A percentile compares a stretch with the other conserved stretches of the same genome.
Conservation (phyloP, 2,329 filamentous ascomycete species). For the Colletotrichum sp. region DNA sequence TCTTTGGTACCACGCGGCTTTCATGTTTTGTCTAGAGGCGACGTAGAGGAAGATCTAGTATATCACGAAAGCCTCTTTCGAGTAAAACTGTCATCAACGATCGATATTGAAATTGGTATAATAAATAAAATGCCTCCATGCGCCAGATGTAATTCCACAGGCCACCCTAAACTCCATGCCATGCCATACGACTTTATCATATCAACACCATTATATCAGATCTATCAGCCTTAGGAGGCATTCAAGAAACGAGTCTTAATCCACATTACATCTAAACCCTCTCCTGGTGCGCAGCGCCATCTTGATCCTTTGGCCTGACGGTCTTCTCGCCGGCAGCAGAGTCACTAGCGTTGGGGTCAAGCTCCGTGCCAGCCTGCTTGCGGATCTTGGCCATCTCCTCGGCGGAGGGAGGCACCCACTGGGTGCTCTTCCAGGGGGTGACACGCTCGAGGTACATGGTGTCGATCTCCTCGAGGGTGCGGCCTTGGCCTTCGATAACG, state of each 20-base stretch:
- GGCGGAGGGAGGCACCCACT: constrained; percentile 53
- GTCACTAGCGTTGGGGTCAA: constrained; percentile 29
- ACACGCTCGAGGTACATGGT: constrained; percentile 75
- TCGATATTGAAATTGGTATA: background rate
- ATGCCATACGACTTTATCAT: background rate
- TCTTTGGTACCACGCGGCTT: too few species aligned
- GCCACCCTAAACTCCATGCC: background rate
- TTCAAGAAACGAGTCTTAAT: background rate
- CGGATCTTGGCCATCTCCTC: constrained; percentile 49
- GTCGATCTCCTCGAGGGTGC: constrained; percentile 80
- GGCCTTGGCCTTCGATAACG: constrained; percentile 75
- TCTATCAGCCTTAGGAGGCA: too few species aligned
- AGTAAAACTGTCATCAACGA: background rate
- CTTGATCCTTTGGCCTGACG: background rate
- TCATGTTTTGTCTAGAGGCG: too few species aligned
- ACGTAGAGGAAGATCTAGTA: too few species aligned
- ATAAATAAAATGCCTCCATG: background rate
- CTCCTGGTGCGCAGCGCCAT: constrained; percentile 3
- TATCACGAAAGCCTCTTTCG: background rate
- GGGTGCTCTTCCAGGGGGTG: constrained; percentile 64
- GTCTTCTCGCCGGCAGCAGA: constrained; percentile 7
- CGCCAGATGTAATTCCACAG: background rate
- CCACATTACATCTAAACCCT: background rate
- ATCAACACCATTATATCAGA: background rate
- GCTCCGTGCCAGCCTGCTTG: constrained; percentile 43